Conservation (phyloP, 1,284 basidiomycete genomes). For the Singerocomus inundabilis region DNA sequence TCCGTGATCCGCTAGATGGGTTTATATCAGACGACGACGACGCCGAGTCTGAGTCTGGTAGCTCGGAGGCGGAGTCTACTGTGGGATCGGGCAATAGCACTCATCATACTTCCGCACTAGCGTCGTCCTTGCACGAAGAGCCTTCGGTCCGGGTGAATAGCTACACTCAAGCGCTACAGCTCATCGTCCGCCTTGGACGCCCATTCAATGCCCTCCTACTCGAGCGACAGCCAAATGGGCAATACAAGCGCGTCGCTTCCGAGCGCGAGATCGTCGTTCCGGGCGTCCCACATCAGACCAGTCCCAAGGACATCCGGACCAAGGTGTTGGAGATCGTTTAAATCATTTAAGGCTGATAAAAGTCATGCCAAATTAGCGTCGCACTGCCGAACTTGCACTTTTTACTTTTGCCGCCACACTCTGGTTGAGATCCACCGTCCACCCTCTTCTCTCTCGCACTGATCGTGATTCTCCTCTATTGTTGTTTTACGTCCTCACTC, state of each 20-base stretch:
- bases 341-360: too few relatives aligned
- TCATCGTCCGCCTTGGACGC: too few relatives aligned
- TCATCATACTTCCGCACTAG: neutral
- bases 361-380: too few relatives aligned
- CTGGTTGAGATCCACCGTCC: too few relatives aligned
- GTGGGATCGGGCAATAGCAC: neutral
- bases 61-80: neutral
- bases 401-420: too few relatives aligned
- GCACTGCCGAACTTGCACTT: too few relatives aligned
- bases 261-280: slow-evolving; percentile 7
- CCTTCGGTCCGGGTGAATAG: neutral
- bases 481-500: too few relatives aligned
- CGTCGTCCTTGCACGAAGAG: neutral
- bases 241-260: slow-evolving; percentile 7
- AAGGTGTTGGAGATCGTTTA: slow-evolving; percentile 3
- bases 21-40: neutral
- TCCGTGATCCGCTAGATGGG: neutral
- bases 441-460: too few relatives aligned
- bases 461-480: too few relatives aligned
- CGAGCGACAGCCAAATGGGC: neutral
- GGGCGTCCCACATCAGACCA: neutral
- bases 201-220: too few relatives aligned
- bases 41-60: neutral
- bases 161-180: neutral
- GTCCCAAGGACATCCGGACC: neutral